Percentiles rank a stretch among this genome's conserved stretches.
Conservation (phyloP, 2,329 filamentous ascomycete species). For the Alternaria dauci region DNA sequence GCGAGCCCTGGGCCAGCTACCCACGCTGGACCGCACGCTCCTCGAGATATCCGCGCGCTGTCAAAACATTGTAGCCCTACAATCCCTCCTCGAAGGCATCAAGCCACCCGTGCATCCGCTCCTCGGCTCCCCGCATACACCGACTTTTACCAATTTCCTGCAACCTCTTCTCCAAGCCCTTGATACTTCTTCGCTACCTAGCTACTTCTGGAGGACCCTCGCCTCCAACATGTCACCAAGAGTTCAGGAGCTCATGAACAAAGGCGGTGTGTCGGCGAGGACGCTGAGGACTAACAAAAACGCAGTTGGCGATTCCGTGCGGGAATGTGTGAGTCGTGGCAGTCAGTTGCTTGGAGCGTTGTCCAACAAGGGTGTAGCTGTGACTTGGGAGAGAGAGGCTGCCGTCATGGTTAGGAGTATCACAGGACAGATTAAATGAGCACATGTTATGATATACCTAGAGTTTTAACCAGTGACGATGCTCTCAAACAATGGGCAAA, state of each 20-base stretch:
- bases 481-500: background rate
- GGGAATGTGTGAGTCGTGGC: constrained; percentile 83
- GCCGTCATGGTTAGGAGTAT: constrained; percentile 94
- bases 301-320: constrained; percentile 76
- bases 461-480: background rate
- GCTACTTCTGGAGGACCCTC: constrained; percentile 92
- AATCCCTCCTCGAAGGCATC: constrained; percentile 75
- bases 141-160: constrained; percentile 63
- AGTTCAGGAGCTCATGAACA: constrained; percentile 83
- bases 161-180: constrained; percentile 77
- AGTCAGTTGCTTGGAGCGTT: constrained; percentile 70
- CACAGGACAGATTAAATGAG: constrained; percentile 58
- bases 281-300: constrained; percentile 80
- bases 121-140: constrained; percentile 50
- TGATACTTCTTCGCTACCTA: constrained; percentile 85
- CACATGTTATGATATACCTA: background rate
- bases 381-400: constrained; percentile 85
- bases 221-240: constrained; percentile 78
- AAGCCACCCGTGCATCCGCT: constrained; percentile 75
- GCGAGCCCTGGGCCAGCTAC: constrained; percentile 79
- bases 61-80: constrained; percentile 89
- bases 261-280: constrained; percentile 83
- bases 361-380: constrained; percentile 57
- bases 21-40: constrained; percentile 81
- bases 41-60: constrained; percentile 83